Evolutionary conservation across 495 filamentous ascomycete genomes (phyloP), one percentile per base, ranked within the genome.

Genomic region (Penicillium ucsense): DNA sequence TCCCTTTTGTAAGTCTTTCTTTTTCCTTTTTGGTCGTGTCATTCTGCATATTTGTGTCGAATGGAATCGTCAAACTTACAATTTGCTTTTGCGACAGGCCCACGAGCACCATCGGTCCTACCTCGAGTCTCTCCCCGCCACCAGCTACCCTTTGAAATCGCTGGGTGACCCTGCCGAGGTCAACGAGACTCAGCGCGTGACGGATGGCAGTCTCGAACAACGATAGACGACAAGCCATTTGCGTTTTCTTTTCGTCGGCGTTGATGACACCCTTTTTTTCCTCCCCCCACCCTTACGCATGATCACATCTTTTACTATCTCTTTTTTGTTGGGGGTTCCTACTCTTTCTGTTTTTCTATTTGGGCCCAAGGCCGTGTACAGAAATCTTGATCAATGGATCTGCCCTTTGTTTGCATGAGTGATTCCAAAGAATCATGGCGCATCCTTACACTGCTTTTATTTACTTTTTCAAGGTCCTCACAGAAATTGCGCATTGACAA

Each of bases 91-190:
- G 20, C 20, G 20, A 39, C 38, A 95, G 89, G 90, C 90, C 47
- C 78, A 94, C 54, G 87, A 94, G 57, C 84, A 90, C 49, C 81
- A 96, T 71, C 77, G 85, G 52, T 74, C 83, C 54, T 80, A 87
- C 56, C 77, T 96, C 52, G 77, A 95, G 68, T 83, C 87, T 40
- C 70, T 89, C 8, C 85, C 88, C 35, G 66, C 76, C 41, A 88
- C 87, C 20, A 78, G 82, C 47, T 96, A 89, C 61, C 89, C 87
- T 20, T 79, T 91, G 47, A 70, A 73, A 59, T 63, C 77, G 29
- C 59, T 59, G 32, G 71, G 70, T 35, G 63, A 74, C 51, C 52
- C 66, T 10, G 76, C 70, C 35, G 76, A 80, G 57, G 70, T 78
- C 47, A 72, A 74, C 39, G 74, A 79, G 59, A 57, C 54, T 42